Conservation (phyloP, 139 green algal species). For the Desmodesmus armatus region DNA sequence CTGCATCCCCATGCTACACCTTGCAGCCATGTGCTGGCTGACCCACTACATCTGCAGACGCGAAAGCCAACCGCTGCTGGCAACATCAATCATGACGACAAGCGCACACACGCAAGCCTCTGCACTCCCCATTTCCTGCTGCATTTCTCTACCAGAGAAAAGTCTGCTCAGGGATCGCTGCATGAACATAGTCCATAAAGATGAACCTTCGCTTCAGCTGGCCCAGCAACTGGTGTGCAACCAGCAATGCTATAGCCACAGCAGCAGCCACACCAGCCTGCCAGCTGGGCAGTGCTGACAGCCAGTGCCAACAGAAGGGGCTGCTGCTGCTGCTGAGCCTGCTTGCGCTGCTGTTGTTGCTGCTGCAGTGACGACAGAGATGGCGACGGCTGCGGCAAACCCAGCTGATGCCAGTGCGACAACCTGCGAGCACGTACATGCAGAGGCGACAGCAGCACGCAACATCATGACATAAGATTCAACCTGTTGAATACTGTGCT, state of each 20-base stretch:
- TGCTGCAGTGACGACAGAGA: background rate
- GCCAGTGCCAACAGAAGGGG: background rate
- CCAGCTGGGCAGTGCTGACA: background rate
- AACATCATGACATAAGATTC: background rate
- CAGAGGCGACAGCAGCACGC: background rate
- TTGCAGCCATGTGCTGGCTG: too few species aligned
- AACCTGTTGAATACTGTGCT: background rate
- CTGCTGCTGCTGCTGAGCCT: background rate
- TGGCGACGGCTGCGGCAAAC: background rate
- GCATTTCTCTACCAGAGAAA: too few species aligned
- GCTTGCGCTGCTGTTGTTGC: background rate
- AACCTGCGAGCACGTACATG: background rate
- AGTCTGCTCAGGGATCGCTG: too few species aligned
- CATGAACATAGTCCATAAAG: conserved; percentile 45
- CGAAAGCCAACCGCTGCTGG: too few species aligned
- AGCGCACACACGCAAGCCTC: too few species aligned
- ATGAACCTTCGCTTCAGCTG: conserved; percentile 23
- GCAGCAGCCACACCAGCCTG: background rate
- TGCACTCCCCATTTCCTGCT: too few species aligned
- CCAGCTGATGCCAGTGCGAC: background rate
- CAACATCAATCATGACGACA: too few species aligned
- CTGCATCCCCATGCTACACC: too few species aligned
- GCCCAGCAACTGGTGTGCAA: background rate
- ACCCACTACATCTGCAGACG: too few species aligned
- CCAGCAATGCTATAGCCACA: conserved; percentile 2